These are phyloP conservation scores for Globisporangium megalacanthum DNA, from an alignment of 352 stramenopile genomes.

Conservation along the genomic window DNA sequence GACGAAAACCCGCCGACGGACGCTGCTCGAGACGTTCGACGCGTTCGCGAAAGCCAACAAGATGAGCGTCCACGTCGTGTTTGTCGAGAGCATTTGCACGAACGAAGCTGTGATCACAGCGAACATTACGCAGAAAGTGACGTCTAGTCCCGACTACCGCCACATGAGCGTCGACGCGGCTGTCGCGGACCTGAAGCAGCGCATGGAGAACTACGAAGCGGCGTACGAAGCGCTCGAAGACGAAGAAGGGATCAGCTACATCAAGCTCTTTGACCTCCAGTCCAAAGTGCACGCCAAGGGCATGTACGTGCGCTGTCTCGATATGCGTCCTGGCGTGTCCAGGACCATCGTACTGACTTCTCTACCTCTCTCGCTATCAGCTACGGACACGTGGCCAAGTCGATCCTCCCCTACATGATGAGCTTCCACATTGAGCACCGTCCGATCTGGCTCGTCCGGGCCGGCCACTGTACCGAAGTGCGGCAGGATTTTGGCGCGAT, in stretches of 20 bases:
- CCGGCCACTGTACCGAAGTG: conserved; percentile 81
- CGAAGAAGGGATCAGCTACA: conserved; percentile 84
- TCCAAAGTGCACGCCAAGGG: conserved; percentile 84
- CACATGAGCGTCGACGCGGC: conserved; percentile 66
- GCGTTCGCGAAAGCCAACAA: conserved; percentile 52
- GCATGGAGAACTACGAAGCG: conserved; percentile 86
- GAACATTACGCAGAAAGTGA: conserved; percentile 78
- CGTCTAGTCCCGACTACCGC: conserved; percentile 77
- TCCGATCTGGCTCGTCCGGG: conserved; percentile 90
- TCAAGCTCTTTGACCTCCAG: conserved; percentile 88
- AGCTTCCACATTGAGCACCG: conserved; percentile 94
- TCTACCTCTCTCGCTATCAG: conserved; percentile 8
- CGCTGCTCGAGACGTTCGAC: conserved; percentile 56
- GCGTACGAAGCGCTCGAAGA: conserved; percentile 85
- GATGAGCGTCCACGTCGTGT: conserved; percentile 86
- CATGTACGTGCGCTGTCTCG: conserved; percentile 35
- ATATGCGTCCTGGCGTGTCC: neutral
- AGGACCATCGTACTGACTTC: too few relatives aligned
- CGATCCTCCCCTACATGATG: conserved; percentile 91
- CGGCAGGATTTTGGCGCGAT: conserved; percentile 58
- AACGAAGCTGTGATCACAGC: conserved; percentile 86
- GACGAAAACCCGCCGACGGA: conserved; percentile 49
- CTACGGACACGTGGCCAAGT: conserved; percentile 87
- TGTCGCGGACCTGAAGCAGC: conserved; percentile 70
- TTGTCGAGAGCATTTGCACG: conserved; percentile 93